A percentile compares a stretch with the other conserved stretches of the same genome.
Conservation (phyloP, 2,329 filamentous ascomycete species). For the Lachnellula hyalina region DNA sequence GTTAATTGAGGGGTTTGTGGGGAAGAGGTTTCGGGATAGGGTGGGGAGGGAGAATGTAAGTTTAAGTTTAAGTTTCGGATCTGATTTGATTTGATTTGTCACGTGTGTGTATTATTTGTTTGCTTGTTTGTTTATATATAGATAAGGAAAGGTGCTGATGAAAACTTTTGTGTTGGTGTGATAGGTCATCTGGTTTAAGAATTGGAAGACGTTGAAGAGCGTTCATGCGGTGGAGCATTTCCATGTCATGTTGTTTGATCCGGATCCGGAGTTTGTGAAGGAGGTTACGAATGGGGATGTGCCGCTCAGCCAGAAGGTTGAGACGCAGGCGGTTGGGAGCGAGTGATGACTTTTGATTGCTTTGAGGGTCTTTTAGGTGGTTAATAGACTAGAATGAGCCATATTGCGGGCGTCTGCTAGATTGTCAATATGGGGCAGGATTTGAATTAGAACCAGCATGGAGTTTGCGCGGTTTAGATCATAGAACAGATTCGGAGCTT, state of each 20-base stretch:
- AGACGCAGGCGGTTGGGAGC: background rate
- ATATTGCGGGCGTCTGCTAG: background rate
- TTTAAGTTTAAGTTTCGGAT: slow-evolving; percentile 35
- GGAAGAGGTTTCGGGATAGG: slow-evolving; percentile 54
- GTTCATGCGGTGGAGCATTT: slow-evolving; percentile 88
- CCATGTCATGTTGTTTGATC: slow-evolving; percentile 83
- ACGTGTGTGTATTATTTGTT: background rate
- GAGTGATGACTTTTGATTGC: background rate
- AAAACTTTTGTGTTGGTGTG: background rate
- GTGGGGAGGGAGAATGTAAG: slow-evolving; percentile 50
- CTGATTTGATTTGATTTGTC: background rate
- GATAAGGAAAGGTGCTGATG: slow-evolving; percentile 29
- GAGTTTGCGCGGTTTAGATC: background rate
- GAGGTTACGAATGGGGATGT: slow-evolving; percentile 70
- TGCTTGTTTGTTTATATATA: background rate
- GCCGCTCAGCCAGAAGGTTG: slow-evolving; percentile 49
- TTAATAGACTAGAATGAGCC: background rate
- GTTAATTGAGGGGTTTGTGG: slow-evolving; percentile 67
- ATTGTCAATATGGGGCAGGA: background rate
- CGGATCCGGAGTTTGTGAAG: slow-evolving; percentile 63
- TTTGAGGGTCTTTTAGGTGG: background rate
- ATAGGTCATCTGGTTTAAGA: slow-evolving; percentile 76
- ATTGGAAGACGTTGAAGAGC: slow-evolving; percentile 81
- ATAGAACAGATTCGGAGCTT: too few relatives aligned
- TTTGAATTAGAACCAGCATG: background rate